Evolutionary conservation across 306 rosid species (phyloP).

Genomic region (Macrotyloma uniflorum): DNA sequence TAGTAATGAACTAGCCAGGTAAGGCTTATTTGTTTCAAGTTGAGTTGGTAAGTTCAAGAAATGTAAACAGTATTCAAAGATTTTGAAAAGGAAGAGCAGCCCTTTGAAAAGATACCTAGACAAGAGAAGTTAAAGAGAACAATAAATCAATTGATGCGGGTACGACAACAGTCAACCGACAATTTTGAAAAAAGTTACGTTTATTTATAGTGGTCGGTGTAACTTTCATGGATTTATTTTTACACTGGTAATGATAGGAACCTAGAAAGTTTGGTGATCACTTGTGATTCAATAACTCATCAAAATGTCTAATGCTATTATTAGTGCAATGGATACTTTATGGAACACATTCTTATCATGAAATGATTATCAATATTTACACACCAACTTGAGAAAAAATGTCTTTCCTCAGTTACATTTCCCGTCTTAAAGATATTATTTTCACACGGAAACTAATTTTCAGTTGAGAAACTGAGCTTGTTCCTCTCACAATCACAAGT

Average conservation of each 20-base stretch:
- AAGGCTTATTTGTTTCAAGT: too few relatives aligned
- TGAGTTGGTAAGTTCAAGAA: too few relatives aligned
- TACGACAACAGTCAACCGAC: neutral
- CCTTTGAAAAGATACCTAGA: neutral
- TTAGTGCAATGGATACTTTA: neutral
- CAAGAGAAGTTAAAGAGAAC: neutral
- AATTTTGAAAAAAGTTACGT: neutral
- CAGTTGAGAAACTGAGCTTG: too few relatives aligned
- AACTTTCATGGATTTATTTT: neutral
- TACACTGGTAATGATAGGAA: neutral
- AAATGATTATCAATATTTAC: too few relatives aligned
- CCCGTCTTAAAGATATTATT: too few relatives aligned
- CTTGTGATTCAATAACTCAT: neutral
- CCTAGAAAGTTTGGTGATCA: neutral
- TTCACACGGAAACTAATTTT: too few relatives aligned
- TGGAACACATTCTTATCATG: too few relatives aligned
- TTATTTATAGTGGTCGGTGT: neutral
- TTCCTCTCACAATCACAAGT: too few relatives aligned
- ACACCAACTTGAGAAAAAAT: too few relatives aligned
- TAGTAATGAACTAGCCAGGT: too few relatives aligned
- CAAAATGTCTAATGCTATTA: conserved; percentile 3
- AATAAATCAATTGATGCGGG: neutral
- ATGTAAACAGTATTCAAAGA: neutral
- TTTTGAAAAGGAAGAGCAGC: neutral
- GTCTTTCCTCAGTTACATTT: too few relatives aligned